Evolutionary conservation across 2,329 filamentous ascomycete genomes (phyloP), one percentile per base, ranked within the genome.

Genomic region (Lomentospora prolificans): DNA sequence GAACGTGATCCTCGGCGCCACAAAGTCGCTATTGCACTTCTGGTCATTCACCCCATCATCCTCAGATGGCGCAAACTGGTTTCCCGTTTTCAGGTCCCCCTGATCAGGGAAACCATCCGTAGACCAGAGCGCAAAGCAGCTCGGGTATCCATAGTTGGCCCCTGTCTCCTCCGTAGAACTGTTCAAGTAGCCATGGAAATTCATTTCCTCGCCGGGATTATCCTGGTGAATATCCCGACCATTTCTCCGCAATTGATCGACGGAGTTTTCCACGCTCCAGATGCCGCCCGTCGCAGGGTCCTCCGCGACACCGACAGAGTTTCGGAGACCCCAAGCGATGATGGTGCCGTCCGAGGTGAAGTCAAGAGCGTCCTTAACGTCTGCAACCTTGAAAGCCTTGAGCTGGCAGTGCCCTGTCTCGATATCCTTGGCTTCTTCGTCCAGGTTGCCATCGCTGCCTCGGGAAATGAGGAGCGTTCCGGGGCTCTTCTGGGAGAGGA

Each of bases 141-240:
- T 72, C 2, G 84, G 84, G 61, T 86, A 87, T 7, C 84, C 84
- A 61, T 80, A 84, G 64, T 85, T 84, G 3, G 62, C 62, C 4
- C 72, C 71, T 9, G 62, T 19, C 2, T 56, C 51, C 57, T 58
- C 58, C 14, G 50, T 30, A 4, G 59, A 61, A 50, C 63, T 60
- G 56, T 60, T 62, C 33, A 87, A 72, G 52, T 74, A 75, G 2
- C 85, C 85, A 60, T 86, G 81, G 65, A 78, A 87, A 66, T 89
- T 89, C 66, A 89, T 67, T 66, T 89, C 84, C 64, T 89, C 85
- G 19, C 80, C 85, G 0, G 86, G 85, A 63, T 89, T 88, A 60
- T 84, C 72, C 60, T 80, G 69, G 62, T 86, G 82, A 50, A 87
- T 76, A 61, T 85, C 81, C 9, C 69, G 61, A 6, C 75, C 77